phyloP scores from a whole-genome alignment of 2,329 filamentous ascomycete genomes.

The Stachybotrys elegans region DNA sequence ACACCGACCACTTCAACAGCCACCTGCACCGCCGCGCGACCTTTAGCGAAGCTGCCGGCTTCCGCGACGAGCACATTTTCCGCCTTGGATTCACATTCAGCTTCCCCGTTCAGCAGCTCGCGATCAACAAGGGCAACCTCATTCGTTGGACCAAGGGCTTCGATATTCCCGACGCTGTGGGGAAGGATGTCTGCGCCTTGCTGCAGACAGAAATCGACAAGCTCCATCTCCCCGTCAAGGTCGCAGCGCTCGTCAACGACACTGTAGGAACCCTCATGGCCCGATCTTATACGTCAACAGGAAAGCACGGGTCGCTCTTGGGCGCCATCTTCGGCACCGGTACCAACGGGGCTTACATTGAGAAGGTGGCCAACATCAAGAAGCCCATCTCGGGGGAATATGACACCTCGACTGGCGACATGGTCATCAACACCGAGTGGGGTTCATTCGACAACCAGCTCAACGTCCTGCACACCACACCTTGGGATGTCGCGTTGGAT shows the following conservation, averaged over 20 bases:
- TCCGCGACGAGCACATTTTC: conserved; percentile 72
- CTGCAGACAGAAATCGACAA: conserved; percentile 87
- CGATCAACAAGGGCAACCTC: conserved; percentile 90
- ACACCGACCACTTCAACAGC: conserved; percentile 77
- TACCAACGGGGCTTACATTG: conserved; percentile 95
- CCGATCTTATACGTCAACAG: conserved; percentile 87
- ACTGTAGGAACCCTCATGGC: conserved; percentile 98
- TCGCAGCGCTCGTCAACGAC: conserved; percentile 95
- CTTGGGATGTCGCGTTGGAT: conserved; percentile 78
- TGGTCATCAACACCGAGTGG: conserved; percentile 99
- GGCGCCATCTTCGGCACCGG: conserved; percentile 97
- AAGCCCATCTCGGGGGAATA: conserved; percentile 69
- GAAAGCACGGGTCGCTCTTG: conserved; percentile 80
- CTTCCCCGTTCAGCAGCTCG: conserved; percentile 90
- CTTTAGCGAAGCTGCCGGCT: conserved; percentile 52
- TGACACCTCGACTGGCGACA: conserved; percentile 78
- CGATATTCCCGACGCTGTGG: conserved; percentile 89
- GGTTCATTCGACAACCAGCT: conserved; percentile 95
- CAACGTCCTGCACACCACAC: conserved; percentile 78
- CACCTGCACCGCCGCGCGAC: conserved; percentile 62
- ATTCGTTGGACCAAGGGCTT: conserved; percentile 99
- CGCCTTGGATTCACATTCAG: conserved; percentile 98
- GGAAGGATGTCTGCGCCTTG: conserved; percentile 88
- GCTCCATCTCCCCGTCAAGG: conserved; percentile 80
- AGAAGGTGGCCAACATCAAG: conserved; percentile 80